Base-by-base conservation (phyloP, 345 rosid genomes). In the Populus pruinosa region DNA sequence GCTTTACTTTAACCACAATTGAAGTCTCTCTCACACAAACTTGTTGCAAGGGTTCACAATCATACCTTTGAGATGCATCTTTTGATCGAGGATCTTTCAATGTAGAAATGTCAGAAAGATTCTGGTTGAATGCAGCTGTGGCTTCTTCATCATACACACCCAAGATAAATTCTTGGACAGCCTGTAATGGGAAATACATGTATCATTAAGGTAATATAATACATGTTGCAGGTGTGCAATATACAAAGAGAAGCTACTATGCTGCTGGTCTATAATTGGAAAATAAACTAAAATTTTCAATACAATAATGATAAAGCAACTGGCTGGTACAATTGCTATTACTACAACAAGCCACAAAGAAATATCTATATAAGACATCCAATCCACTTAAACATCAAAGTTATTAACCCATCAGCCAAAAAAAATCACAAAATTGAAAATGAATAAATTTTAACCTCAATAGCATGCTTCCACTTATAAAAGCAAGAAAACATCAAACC, bases 1-100 rank as follows among this genome's bases (percentile, higher is more conserved):
- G 12, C 72, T 56, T 77, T 47, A n/a, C 56, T 59, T 59, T 44
- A 27, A 20, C 38, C 27, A 20, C 33, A 59, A 17, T n/a, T 36
- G 6, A 33, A 62, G 43, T 62, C 21, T 31, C 18, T 17, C 44
- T 29, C 25, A 25, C 55, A 55, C 47, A 17, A 35, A 43, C 53
- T 29, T 6, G 49, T 39, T 56, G 5, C 43, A 39, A 59, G 6
- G 38, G 33, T 9, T 9, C 18, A 13, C 76, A 71, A 38, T 67
- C 65, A 41, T 79, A 96, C 96, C 96, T 91, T 83, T 91, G 97
- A 25, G 93, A 89, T 83, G 97, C 93, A 90, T 87, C 92, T 86
- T 87, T 86, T 20, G 93, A 86, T 18, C 89, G 93, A 81, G 94
- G 97, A 85, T 92, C 97, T 81, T 90, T 89, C 81, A 90, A 79